Conservation (phyloP, 2,329 filamentous ascomycete genomes). For the Cladosporium sp. region DNA sequence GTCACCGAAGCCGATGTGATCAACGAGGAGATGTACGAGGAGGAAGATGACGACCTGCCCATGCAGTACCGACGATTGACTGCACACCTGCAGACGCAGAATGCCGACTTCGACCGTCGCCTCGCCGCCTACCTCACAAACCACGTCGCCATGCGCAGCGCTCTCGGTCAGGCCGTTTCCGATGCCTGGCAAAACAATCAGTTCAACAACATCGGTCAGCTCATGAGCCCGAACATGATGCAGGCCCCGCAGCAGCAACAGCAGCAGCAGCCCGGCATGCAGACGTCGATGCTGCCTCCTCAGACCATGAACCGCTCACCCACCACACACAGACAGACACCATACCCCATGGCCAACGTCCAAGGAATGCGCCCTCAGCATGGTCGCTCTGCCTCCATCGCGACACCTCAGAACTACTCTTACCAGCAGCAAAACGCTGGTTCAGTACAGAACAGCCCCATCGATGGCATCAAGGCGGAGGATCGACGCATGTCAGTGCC, state of each 20-base stretch:
- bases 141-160: constrained; percentile 51
- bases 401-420: constrained; percentile 32
- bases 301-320: constrained; percentile 22
- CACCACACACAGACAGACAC: constrained; percentile 35
- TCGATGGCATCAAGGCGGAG: constrained; percentile 16
- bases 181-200: constrained; percentile 34
- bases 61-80: constrained; percentile 59
- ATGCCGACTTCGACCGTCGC: constrained; percentile 55
- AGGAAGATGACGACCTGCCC: constrained; percentile 77
- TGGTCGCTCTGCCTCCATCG: constrained; percentile 41
- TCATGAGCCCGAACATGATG: constrained; percentile 33
- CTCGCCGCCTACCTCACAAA: constrained; percentile 54
- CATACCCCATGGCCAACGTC: constrained; percentile 34
- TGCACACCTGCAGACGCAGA: constrained; percentile 55
- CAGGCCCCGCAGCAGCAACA: constrained; percentile 18
- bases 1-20: constrained; percentile 82
- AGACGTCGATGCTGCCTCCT: constrained; percentile 23
- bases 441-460: constrained; percentile 4
- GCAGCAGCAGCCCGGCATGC: constrained; percentile 17
- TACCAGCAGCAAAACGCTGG: constrained; percentile 24
- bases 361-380: constrained; percentile 31
- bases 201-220: constrained; percentile 33
- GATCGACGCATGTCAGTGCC: constrained; percentile 41
- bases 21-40: constrained; percentile 94
- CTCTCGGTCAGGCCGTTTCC: constrained; percentile 40